Conservation (phyloP, 2,329 filamentous ascomycete genomes). For the Zymoseptoria passerinii region DNA sequence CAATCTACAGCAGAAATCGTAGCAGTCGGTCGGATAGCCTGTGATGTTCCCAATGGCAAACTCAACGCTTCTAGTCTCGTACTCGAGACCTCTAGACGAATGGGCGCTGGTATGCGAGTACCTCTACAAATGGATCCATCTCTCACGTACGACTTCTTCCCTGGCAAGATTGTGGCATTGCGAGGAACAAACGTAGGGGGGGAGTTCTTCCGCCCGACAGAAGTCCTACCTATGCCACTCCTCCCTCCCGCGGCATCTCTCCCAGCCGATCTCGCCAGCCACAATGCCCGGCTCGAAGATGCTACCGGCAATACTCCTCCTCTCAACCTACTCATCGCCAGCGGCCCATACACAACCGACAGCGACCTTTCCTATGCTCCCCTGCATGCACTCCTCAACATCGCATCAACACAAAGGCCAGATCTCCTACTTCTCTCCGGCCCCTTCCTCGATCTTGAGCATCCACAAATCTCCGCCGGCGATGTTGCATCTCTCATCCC, state of each 20-base stretch:
- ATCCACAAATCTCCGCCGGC: constrained; percentile 67
- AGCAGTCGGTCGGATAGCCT: constrained; percentile 84
- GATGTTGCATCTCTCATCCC: constrained; percentile 38
- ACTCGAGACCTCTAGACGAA: constrained; percentile 77
- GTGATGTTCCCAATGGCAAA: constrained; percentile 75
- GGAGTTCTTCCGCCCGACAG: constrained; percentile 68
- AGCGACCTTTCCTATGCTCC: constrained; percentile 88
- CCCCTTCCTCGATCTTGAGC: constrained; percentile 85
- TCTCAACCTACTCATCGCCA: constrained; percentile 66
- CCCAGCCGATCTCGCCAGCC: constrained; percentile 54
- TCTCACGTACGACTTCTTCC: constrained; percentile 76
- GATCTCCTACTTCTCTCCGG: constrained; percentile 75
- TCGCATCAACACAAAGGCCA: constrained; percentile 63
- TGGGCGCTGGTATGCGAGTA: constrained; percentile 72
- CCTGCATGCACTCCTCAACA: constrained; percentile 69
- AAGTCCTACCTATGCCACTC: constrained; percentile 67
- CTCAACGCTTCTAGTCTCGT: constrained; percentile 79
- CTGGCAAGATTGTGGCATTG: constrained; percentile 85
- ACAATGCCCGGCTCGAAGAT: constrained; percentile 59
- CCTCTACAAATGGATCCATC: constrained; percentile 63
- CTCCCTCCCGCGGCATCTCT: constrained; percentile 66
- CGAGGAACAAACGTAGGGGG: constrained; percentile 81
- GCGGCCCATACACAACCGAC: constrained; percentile 87
- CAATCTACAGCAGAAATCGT: constrained; percentile 82
- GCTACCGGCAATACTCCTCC: constrained; percentile 56